These are phyloP conservation scores for Didymella arachidicola DNA, from an alignment of 2,329 filamentous ascomycete species.

Conservation along the genomic window DNA sequence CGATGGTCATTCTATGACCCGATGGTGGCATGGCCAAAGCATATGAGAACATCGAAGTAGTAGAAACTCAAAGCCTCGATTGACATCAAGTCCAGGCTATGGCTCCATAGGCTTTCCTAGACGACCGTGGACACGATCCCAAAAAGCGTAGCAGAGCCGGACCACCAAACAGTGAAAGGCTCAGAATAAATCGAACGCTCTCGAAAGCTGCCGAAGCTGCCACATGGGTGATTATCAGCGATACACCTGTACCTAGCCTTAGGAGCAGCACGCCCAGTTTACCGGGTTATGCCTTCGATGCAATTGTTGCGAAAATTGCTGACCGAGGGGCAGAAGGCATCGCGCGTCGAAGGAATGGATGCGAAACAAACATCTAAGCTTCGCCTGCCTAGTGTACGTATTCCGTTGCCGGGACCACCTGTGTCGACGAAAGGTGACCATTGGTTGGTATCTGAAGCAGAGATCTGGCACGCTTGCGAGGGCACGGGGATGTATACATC, in stretches of 20 bases:
- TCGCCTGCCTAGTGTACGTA: not conserved
- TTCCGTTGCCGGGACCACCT: not conserved
- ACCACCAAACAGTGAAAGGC: not conserved
- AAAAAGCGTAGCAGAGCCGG: not conserved
- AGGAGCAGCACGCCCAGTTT: not conserved
- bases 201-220: not conserved
- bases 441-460: not conserved
- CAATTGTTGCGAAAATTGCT: not conserved
- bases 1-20: too few relatives aligned
- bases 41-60: not conserved
- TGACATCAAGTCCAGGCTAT: too few relatives aligned
- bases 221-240: conserved; percentile 10
- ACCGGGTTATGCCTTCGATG: not conserved
- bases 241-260: not conserved
- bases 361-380: not conserved
- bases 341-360: not conserved
- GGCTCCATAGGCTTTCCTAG: not conserved
- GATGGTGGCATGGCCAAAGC: not conserved
- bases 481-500: not conserved
- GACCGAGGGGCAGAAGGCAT: not conserved
- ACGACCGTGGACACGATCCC: not conserved
- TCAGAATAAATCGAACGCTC: not conserved
- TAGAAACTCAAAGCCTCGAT: not conserved
- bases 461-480: not conserved
- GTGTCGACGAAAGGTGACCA: not conserved